Evolutionary conservation across 306 rosid species (phyloP), one percentile per base, ranked within the genome.

Genomic region (Corylus avellana): DNA sequence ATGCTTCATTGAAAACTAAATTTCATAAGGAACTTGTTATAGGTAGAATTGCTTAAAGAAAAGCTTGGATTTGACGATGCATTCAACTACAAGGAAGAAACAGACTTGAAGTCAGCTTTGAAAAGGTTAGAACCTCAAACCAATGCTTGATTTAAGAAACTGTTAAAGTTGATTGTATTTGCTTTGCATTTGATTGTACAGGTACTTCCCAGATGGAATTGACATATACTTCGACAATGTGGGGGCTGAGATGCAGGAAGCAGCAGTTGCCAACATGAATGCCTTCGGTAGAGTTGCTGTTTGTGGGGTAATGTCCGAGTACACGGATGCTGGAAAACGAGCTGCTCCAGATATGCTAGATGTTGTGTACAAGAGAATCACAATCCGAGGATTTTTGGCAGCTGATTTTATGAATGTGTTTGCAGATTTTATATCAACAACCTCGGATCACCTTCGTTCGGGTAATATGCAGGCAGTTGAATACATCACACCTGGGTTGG

Each of bases 221-320:
- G 97, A 93, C 51, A 78, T 93, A 70, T 93, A 89, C 75, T 91
- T 93, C 46, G 98, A 93, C 87, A 93, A 93, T 48, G 98, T 93
- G 53, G 97, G 97, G 7, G 91, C 66, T 1, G 88, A 86, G 68
- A 91, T 90, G 89, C 82, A 86, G n/a, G 92, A 91, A 51, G 98
- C 95, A 57, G 89, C 97, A 0, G 73, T 91, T 73, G 76, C 62
- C 1, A 93, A 91, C 77, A 82, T 93, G 97, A 93, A 88, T 46
- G 1, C 55, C 4, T 85, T 78, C 55, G 98, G 98, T 16, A 90
- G 93, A 83, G 91, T 93, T 70, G 86, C 87, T 12, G 72, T 77
- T 27, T 93, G 95, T 79, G 95, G 97, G 0, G 90, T 87, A 3
- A 93, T 93, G 0, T 79, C 98, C 0, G 90, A 93, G 83, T 91